Evolutionary conservation across 768 basidiomycete species (phyloP), one percentile per base, ranked within the genome.

Genomic region (Tylopilus sp.): DNA sequence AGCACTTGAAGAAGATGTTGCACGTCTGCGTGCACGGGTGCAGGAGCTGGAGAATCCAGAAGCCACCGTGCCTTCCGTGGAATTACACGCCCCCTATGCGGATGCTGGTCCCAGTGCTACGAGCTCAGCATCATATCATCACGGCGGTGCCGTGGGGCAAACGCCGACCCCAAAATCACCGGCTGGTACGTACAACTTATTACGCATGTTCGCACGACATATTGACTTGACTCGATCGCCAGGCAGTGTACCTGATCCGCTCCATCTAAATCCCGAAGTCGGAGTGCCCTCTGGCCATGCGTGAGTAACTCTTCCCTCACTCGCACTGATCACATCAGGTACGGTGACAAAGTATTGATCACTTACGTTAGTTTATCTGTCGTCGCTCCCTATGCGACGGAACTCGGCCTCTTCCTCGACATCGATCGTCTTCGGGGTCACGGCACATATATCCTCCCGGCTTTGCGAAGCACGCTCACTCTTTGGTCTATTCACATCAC

Each of bases 371-470:
- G 67, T 9, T 26, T 69, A 41, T 50, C 58, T 21, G 39, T 51
- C 23, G 83, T 91, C 60, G 63, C 82, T 11, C 79, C 77, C 15
- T 75, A 86, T 57, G 75, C 79, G 0, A 63, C 72, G 31, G 76
- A 82, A 57, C 75, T 87, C 51, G 85, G 85, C 5, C 82, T 89
- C 60, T 90, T 88, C 66, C 78, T 91, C 49, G 67, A 81, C 55
- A 40, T 68, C 3, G 56, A 67, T 6, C 75, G 81, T 4, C 80
- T 86, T 50, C 69, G 72, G 5, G 61, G 71, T 36, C 59, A 73
- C 8, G 65, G 71, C 10, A 55, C 65, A 15, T 73, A 73, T 8
- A 75, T 81, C 28, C 68, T 78, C 5, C 75, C 77, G 10, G 77
- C 78, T 4, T 67, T 84, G 4, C 68, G 78, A 31, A 77, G 70